Conservation (phyloP, 164 flowering plant genomes). For the Taxillus chinensis region DNA sequence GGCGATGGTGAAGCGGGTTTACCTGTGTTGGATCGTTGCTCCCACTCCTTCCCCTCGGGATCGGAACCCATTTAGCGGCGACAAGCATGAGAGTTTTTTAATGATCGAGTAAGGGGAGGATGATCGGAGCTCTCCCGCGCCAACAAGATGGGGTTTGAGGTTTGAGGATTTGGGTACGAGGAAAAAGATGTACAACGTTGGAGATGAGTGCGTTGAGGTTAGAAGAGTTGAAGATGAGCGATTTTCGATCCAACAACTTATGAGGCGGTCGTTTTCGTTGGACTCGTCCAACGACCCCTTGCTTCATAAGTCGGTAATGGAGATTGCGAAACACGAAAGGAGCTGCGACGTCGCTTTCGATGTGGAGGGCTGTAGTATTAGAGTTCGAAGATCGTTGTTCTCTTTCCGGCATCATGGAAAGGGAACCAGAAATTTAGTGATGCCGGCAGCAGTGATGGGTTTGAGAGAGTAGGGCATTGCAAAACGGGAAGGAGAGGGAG, state of each 20-base stretch:
- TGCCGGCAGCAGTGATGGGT: too few relatives aligned
- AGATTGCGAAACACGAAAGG: constrained; percentile 33
- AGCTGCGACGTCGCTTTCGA: too few relatives aligned
- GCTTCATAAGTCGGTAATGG: constrained; percentile 54
- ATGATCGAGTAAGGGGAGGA: constrained; percentile 48
- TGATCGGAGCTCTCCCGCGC: neutral
- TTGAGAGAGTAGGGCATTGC: too few relatives aligned
- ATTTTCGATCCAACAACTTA: constrained; percentile 43
- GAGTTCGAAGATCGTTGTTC: constrained; percentile 48
- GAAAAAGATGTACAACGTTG: constrained; percentile 76
- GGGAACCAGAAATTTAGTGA: constrained; percentile 54
- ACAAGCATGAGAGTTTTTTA: constrained; percentile 43
- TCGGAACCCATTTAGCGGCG: constrained; percentile 24
- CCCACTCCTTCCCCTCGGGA: constrained; percentile 31
- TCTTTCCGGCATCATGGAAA: constrained; percentile 66
- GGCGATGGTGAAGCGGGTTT: too few relatives aligned
- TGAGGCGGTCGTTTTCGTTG: constrained; percentile 85
- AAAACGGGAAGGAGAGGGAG: too few relatives aligned
- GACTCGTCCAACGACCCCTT: constrained; percentile 66
- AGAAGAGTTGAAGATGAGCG: constrained; percentile 50
- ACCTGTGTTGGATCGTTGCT: too few relatives aligned
- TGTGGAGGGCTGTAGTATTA: constrained; percentile 41
- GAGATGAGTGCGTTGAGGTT: constrained; percentile 67
- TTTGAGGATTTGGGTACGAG: constrained; percentile 23
- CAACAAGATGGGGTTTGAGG: too few relatives aligned